These are phyloP conservation scores for Marsdenia floribunda DNA, from an alignment of 257 asterid genomes.

Conservation along the genomic window DNA sequence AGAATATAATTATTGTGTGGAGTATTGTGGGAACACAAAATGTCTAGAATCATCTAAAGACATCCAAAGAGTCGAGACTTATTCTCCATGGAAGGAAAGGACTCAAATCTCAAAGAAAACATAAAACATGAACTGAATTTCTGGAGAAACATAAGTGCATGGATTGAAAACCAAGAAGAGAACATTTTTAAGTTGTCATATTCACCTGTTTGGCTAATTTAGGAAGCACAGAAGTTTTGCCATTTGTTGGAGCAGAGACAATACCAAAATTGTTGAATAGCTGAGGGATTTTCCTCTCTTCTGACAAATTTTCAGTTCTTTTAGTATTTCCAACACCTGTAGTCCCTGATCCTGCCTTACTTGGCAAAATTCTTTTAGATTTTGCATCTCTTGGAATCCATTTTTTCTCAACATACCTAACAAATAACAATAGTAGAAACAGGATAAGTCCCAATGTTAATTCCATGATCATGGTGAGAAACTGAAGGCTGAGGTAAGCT, in stretches of 20 bases:
- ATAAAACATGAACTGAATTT: neutral
- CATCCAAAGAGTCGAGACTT: neutral
- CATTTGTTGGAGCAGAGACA: conserved; percentile 3
- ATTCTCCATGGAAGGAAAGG: neutral
- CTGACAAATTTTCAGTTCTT: neutral
- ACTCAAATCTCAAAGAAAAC: neutral
- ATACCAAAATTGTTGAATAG: conserved; percentile 4
- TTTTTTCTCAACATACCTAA: conserved; percentile 40
- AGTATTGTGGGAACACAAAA: neutral
- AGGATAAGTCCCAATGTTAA: neutral
- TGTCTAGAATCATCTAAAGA: neutral
- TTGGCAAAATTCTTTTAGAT: neutral
- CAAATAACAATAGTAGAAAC: conserved; percentile 4
- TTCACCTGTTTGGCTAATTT: conserved; percentile 19
- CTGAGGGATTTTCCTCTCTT: conserved; percentile 19
- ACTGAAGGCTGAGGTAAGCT: conserved; percentile 14
- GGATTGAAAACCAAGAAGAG: neutral
- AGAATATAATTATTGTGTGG: neutral
- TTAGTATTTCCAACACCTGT: conserved; percentile 8
- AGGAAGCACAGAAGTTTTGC: conserved; percentile 1
- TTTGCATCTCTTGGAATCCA: conserved; percentile 28
- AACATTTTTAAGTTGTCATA: neutral
- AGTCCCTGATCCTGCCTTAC: conserved; percentile 8
- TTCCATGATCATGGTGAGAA: neutral
- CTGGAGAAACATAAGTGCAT: neutral